Conservation (phyloP, 495 filamentous ascomycete species). For the Tuber calosporum region DNA sequence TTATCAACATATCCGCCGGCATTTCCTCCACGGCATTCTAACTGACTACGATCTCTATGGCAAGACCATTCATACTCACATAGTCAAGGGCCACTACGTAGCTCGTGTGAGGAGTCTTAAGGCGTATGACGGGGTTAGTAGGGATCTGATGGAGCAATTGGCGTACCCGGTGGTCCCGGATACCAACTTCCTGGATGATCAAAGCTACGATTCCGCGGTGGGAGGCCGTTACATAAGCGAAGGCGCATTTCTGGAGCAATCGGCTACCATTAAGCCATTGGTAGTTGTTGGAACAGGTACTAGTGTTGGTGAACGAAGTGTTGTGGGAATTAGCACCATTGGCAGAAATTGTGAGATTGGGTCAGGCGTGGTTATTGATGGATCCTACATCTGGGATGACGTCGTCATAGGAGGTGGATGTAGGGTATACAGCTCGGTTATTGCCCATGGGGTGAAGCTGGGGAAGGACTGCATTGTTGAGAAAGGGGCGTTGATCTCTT, state of each 20-base stretch:
- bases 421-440: constrained; percentile 62
- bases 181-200: constrained; percentile 68
- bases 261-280: constrained; percentile 54
- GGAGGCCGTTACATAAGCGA: constrained; percentile 64
- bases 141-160: constrained; percentile 80
- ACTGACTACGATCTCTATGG: constrained; percentile 96
- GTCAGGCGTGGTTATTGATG: constrained; percentile 65
- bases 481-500: constrained; percentile 71
- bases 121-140: constrained; percentile 85
- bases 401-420: constrained; percentile 65
- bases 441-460: constrained; percentile 63
- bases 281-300: constrained; percentile 68
- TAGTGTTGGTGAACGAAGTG: constrained; percentile 63
- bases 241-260: constrained; percentile 63
- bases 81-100: constrained; percentile 71
- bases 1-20: constrained; percentile 77
- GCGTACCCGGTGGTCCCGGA: constrained; percentile 91
- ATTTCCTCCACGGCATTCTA: constrained; percentile 83
- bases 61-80: constrained; percentile 88
- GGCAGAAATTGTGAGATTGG: constrained; percentile 81
- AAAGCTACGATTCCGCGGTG: constrained; percentile 62
- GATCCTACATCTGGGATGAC: constrained; percentile 87
- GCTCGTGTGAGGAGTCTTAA: constrained; percentile 76
- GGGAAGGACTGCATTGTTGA: constrained; percentile 63
- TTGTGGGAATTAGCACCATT: constrained; percentile 64